Evolutionary conservation across 2,329 filamentous ascomycete species (phyloP).

Genomic region (Myriangium duriaei): DNA sequence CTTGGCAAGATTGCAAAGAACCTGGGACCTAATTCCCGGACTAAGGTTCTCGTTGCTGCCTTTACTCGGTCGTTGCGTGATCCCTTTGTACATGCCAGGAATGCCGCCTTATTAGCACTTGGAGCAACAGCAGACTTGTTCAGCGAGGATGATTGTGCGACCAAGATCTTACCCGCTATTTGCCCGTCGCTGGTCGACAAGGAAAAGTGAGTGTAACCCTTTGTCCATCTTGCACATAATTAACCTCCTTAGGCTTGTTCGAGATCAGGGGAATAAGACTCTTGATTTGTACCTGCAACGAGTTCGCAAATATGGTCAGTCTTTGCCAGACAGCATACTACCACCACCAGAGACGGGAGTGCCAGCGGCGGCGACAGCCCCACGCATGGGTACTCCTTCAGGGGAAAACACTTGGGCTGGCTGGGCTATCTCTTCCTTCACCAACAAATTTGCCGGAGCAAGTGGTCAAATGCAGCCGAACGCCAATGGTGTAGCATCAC

Average conservation of each 20-base stretch:
- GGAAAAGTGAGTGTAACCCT: slow-evolving; percentile 51
- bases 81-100: slow-evolving; percentile 87
- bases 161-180: slow-evolving; percentile 68
- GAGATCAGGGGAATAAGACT: slow-evolving; percentile 83
- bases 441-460: slow-evolving; percentile 76
- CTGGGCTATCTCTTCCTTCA: slow-evolving; percentile 98
- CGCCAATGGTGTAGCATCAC: slow-evolving; percentile 39
- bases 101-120: slow-evolving; percentile 76
- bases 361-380: slow-evolving; percentile 40
- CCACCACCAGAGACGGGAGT: slow-evolving; percentile 43
- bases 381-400: slow-evolving; percentile 71
- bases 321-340: slow-evolving; percentile 68
- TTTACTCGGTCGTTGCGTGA: slow-evolving; percentile 83
- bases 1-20: slow-evolving; percentile 91
- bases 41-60: slow-evolving; percentile 85
- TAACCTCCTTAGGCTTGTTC: slow-evolving; percentile 59
- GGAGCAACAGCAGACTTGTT: slow-evolving; percentile 78
- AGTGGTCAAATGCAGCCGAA: slow-evolving; percentile 71
- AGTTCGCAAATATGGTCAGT: slow-evolving; percentile 63
- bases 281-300: slow-evolving; percentile 75
- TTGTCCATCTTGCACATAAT: too few species aligned
- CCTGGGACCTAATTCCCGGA: slow-evolving; percentile 58
- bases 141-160: slow-evolving; percentile 77
- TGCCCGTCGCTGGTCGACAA: slow-evolving; percentile 83
- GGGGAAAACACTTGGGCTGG: slow-evolving; percentile 69